A percentile compares a stretch with the other conserved stretches of the same genome.
Conservation (phyloP, 805 yeast species). For the Candida incommunis region DNA sequence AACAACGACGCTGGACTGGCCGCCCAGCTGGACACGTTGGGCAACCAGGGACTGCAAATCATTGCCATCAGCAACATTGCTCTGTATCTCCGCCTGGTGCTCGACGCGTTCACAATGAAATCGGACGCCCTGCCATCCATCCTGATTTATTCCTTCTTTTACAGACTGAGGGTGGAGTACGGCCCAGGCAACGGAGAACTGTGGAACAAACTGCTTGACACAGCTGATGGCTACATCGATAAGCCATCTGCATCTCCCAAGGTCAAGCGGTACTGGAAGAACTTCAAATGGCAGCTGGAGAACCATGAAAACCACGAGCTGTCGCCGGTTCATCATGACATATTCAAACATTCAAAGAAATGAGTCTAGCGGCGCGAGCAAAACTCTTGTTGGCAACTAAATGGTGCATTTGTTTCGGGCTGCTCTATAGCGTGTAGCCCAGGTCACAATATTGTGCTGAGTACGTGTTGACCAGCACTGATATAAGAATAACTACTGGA, state of each 20-base stretch:
- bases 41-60: neutral
- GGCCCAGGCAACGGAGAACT: neutral
- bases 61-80: neutral
- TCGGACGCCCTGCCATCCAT: neutral
- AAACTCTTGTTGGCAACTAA: too few relatives aligned
- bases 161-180: neutral
- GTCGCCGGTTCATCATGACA: neutral
- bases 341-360: neutral
- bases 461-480: too few relatives aligned
- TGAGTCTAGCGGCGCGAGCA: too few relatives aligned
- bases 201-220: neutral
- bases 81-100: neutral
- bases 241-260: neutral
- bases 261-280: neutral
- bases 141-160: neutral
- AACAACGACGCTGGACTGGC: neutral
- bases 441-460: too few relatives aligned
- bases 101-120: neutral
- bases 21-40: neutral
- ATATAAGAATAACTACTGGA: too few relatives aligned
- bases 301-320: slow-evolving; percentile 1
- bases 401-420: too few relatives aligned
- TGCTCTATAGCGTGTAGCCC: too few relatives aligned
- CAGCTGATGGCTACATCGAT: neutral
- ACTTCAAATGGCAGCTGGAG: slow-evolving; percentile 1